Conservation (phyloP, 1,284 basidiomycete genomes). For the Leccinum solheimii region DNA sequence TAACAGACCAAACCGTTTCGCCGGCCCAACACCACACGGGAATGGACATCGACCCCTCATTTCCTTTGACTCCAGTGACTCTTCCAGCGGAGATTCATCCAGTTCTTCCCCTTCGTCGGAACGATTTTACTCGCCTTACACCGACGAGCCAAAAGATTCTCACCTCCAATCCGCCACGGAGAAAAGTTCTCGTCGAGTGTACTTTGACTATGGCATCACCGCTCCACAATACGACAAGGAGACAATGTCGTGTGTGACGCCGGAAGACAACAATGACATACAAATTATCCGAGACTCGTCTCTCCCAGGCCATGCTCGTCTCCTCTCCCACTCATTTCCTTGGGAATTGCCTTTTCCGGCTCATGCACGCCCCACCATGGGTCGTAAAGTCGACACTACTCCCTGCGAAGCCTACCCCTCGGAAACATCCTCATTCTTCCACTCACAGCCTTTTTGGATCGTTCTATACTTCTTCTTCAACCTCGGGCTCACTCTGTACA, state of each 20-base stretch:
- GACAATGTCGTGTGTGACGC: conserved; percentile 7
- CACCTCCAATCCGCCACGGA: conserved; percentile 12
- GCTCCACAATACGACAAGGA: conserved; percentile 2
- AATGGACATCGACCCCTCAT: neutral
- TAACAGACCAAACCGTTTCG: neutral
- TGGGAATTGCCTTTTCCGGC: conserved; percentile 26
- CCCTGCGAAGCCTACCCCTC: conserved; percentile 6
- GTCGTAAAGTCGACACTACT: neutral
- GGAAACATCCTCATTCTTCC: conserved; percentile 23
- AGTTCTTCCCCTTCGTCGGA: conserved; percentile 1
- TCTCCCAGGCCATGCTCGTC: neutral
- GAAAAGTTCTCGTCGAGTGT: conserved; percentile 16
- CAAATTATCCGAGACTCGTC: neutral
- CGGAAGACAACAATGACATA: conserved; percentile 1
- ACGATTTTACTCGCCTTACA: conserved; percentile 1
- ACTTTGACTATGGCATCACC: conserved; percentile 26
- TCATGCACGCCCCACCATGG: conserved; percentile 2
- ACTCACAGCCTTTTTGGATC: conserved; percentile 62
- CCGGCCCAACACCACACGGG: neutral
- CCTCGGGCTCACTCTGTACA: conserved; percentile 86
- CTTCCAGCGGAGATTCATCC: conserved; percentile 7
- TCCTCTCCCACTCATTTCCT: conserved; percentile 16
- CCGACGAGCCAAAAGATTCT: conserved; percentile 13
- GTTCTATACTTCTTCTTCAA: conserved; percentile 86
- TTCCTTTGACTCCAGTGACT: conserved; percentile 15